A percentile compares a stretch with the other conserved stretches of the same genome.
Conservation (phyloP, 2,329 filamentous ascomycete species). For the Didymella arachidicola region DNA sequence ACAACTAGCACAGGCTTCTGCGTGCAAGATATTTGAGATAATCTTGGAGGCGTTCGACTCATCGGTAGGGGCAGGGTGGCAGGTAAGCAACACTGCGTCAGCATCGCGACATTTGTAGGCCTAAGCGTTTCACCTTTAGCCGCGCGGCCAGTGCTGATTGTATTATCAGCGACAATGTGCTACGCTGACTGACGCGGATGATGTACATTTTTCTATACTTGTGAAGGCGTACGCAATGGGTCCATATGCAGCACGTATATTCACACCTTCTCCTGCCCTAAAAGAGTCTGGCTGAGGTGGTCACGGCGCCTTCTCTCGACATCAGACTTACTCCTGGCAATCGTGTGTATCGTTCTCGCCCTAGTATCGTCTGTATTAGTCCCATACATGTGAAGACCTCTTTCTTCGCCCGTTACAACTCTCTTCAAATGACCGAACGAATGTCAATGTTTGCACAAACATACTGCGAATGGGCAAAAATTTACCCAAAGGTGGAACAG, state of each 20-base stretch:
- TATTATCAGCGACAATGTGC: background rate
- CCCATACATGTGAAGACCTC: background rate
- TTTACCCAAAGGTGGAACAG: background rate
- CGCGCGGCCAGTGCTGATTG: slow-evolving; percentile 9
- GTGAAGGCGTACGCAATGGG: background rate
- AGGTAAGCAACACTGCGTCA: slow-evolving; percentile 20
- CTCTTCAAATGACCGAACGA: background rate
- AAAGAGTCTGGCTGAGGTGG: background rate
- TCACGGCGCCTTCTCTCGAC: background rate
- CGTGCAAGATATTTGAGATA: background rate
- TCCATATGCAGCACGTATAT: background rate
- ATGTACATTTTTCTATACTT: background rate
- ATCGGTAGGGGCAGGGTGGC: slow-evolving; percentile 5
- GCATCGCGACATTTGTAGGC: slow-evolving; percentile 5
- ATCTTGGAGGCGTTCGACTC: slow-evolving; percentile 3
- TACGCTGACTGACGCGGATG: background rate
- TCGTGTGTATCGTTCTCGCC: background rate
- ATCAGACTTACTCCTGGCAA: background rate
- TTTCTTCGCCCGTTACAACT: background rate
- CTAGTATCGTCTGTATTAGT: background rate
- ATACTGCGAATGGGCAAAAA: background rate
- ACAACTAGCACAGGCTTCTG: background rate
- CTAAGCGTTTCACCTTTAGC: slow-evolving; percentile 6
- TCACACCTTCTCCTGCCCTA: background rate
- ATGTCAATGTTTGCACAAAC: background rate